phyloP scores from a whole-genome alignment of 805 yeast species.

The Kregervanrija delftensis region DNA sequence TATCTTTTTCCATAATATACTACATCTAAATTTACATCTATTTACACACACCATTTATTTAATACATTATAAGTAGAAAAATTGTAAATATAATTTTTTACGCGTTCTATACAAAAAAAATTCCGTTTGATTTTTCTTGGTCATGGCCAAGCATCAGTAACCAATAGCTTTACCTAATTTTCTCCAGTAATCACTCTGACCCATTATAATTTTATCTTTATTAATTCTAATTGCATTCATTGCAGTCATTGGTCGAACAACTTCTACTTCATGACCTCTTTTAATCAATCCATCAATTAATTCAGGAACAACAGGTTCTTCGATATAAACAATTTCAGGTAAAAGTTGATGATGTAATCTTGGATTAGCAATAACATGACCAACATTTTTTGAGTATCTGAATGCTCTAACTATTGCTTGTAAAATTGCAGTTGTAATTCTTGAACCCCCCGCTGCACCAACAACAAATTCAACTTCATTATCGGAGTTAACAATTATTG shows the following conservation, averaged over 20 bases:
- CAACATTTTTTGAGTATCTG: slow-evolving; percentile 48
- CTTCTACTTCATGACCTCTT: slow-evolving; percentile 45
- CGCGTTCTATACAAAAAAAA: too few species aligned
- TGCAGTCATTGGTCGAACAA: slow-evolving; percentile 42
- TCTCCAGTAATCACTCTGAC: slow-evolving; percentile 89
- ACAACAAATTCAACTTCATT: slow-evolving; percentile 57
- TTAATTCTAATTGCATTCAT: slow-evolving; percentile 45
- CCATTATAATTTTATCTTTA: slow-evolving; percentile 43
- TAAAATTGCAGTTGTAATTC: slow-evolving; percentile 75
- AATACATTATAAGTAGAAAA: too few species aligned
- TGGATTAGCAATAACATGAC: slow-evolving; percentile 72
- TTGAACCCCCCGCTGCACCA: slow-evolving; percentile 94
- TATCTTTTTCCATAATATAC: too few species aligned
- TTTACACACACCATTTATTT: too few species aligned
- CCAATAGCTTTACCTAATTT: slow-evolving; percentile 73
- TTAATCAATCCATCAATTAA: slow-evolving; percentile 29
- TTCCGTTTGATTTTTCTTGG: too few species aligned
- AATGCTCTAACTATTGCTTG: slow-evolving; percentile 70
- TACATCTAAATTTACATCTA: too few species aligned
- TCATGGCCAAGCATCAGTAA: slow-evolving; percentile 29
- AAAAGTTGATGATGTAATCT: slow-evolving; percentile 85
- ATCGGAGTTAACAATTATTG: slow-evolving; percentile 44
- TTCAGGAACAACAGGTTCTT: slow-evolving; percentile 39
- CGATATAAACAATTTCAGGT: slow-evolving; percentile 63
- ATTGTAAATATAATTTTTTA: too few species aligned